Base-by-base conservation (phyloP, 768 basidiomycete genomes). In the Megacollybia marginata region DNA sequence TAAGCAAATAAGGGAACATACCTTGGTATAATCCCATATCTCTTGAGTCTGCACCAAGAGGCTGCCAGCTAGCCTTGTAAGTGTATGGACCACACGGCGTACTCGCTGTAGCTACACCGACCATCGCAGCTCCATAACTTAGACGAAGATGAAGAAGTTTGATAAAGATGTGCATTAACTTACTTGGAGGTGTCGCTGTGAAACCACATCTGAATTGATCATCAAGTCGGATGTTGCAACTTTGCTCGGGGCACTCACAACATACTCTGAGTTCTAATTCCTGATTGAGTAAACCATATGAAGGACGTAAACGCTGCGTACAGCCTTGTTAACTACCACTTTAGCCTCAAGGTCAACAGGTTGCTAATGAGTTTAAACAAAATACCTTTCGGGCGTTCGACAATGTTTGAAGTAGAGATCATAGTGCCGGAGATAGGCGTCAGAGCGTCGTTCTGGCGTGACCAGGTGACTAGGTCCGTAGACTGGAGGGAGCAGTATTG, bases 61-160 rank as follows among this genome's bases (percentile, higher is more conserved):
- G 81, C 49, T 72, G 71, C 59, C 71, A 81, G 55, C 78, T 80
- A 13, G 68, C 67, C 51, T 72, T 71, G 60, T 75, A 82, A 4
- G 74, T 71, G 60, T 75, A 83, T 3, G 81, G 81, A 0, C 81
- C 81, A 55, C 80, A 82, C 3, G 81, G 81, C 1, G 73, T 67
- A 52, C 71, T 73, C 3, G 80, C 72, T 2, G 75, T 79, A 1
- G 81, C 81, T 1, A 82, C 78, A 11, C 81, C 81, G 33, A 82
- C 80, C 68, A 73, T 65, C 5, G 80, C 81, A n/a, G 75, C 77
- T 32, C 79, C 79, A 56, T 83, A 83, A 61, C 80, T 83, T 47
- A 11, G 36, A 16, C 5, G 46, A 31, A 2, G 55, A 15, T 38
- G 33, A 33, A 23, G 16, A 36, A 48, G 38, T 8, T 18, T 18